Base-by-base conservation (phyloP, 805 yeast species). In the Candida boidinii region DNA sequence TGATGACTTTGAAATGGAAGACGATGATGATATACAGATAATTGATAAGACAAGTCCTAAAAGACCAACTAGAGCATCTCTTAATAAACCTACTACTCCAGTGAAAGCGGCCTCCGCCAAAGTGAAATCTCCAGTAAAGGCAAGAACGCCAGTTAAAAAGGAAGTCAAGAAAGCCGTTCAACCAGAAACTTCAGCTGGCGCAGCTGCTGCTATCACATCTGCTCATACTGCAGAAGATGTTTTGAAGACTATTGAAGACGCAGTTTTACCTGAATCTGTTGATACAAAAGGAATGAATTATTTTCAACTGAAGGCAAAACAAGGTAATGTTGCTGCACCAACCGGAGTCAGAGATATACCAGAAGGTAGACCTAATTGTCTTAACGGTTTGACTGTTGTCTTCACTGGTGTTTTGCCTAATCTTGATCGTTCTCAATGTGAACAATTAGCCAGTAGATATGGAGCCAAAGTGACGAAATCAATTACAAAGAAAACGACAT, bases 391-490 rank as follows among this genome's bases (percentile, higher is more conserved):
- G 17, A 85, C 94, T 0, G 81, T 92, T 41, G 97, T 92, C 0
- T 90, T 92, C 52, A 92, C 98, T 0, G 98, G 98, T 25, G 73
- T 76, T 4, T 57, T 92, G 35, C 95, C 96, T 1, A 73, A 74
- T 17, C 55, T 92, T 23, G 82, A 83, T 37, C 70, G 98, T 41
- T 79, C 73, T 1, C 76, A 73, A 15, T 78, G 88, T 19, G 94
- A 84, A 48, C 64, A 70, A 17, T 49, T 83, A 10, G 95, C 96
- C 5, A 79, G 84, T 45, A 68, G 71, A 41, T 86, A 90, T 48
- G 98, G 98, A 12, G 98, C 95, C 4, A 78, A 78, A 46, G 94
- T 90, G 13, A 84, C 94, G 4, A 76, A 84, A 45, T 73, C 95
- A 0, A 79, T 90, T 17, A 82, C 92, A 35, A 75, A 85, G 9